phyloP scores from a whole-genome alignment of 345 rosid genomes.

The Eucalyptus sp. region DNA sequence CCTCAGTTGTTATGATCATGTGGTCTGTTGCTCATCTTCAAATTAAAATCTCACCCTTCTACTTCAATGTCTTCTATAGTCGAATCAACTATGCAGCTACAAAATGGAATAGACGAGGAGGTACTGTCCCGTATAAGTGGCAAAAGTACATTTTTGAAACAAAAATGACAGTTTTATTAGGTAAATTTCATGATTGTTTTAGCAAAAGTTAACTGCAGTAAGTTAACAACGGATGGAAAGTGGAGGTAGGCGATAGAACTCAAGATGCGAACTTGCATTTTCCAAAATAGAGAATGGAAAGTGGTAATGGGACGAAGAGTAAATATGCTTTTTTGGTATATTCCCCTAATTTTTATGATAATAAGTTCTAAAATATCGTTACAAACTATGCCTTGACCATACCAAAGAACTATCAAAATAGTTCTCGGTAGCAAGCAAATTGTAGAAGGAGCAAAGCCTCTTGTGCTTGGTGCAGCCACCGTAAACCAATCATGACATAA shows the following conservation, averaged over 20 bases:
- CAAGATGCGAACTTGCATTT: background rate
- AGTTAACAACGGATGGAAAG: background rate
- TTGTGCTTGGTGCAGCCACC: background rate
- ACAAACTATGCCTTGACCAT: background rate
- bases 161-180: background rate
- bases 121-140: too few relatives aligned
- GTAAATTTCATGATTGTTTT: background rate
- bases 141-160: too few relatives aligned
- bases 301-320: background rate
- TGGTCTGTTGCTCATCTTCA: too few relatives aligned
- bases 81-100: too few relatives aligned
- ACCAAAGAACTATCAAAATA: background rate
- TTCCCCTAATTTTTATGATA: background rate
- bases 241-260: background rate
- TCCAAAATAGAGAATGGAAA: background rate
- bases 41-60: too few relatives aligned
- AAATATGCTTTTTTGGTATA: background rate
- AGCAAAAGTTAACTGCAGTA: background rate
- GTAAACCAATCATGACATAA: background rate
- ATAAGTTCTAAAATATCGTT: background rate
- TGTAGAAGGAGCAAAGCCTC: background rate
- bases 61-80: too few relatives aligned
- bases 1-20: background rate
- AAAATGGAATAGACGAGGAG: too few relatives aligned
- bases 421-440: background rate